These are phyloP conservation scores for Acrodontium crateriforme DNA, from an alignment of 2,329 filamentous ascomycete species.

Conservation along the genomic window DNA sequence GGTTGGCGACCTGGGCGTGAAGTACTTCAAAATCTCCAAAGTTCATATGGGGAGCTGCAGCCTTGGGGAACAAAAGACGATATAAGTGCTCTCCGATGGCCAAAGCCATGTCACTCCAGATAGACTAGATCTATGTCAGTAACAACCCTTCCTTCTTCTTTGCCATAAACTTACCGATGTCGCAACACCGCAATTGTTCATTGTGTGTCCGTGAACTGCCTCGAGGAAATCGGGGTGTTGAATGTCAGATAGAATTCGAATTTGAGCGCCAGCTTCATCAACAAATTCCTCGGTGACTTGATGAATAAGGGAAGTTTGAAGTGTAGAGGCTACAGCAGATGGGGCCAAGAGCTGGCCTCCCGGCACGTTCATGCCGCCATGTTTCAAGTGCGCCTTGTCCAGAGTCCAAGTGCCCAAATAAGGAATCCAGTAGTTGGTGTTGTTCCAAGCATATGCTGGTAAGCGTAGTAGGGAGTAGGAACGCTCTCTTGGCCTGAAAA, in stretches of 20 bases:
- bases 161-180: slow-evolving; percentile 32
- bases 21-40: no score
- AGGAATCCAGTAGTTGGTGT: slow-evolving; percentile 24
- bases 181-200: slow-evolving; percentile 15
- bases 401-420: slow-evolving; percentile 22
- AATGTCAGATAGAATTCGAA: neutral
- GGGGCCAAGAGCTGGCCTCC: no score
- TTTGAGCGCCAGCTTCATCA: slow-evolving; percentile 5
- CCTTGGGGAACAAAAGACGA: no score
- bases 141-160: no score
- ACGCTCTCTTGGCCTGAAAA: slow-evolving; percentile 33
- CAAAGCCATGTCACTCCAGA: no score
- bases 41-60: no score
- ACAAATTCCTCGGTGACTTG: slow-evolving; percentile 23
- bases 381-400: slow-evolving; percentile 33
- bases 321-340: neutral
- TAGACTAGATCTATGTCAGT: no score
- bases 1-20: slow-evolving; percentile 25
- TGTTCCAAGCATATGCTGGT: slow-evolving; percentile 27
- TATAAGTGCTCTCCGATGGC: no score
- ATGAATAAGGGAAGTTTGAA: slow-evolving; percentile 19
- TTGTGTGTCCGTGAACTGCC: neutral
- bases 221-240: neutral
- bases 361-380: no score
- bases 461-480: slow-evolving; percentile 34